phyloP scores from a whole-genome alignment of 2,329 filamentous ascomycete genomes.

The Colletotrichum lini region DNA sequence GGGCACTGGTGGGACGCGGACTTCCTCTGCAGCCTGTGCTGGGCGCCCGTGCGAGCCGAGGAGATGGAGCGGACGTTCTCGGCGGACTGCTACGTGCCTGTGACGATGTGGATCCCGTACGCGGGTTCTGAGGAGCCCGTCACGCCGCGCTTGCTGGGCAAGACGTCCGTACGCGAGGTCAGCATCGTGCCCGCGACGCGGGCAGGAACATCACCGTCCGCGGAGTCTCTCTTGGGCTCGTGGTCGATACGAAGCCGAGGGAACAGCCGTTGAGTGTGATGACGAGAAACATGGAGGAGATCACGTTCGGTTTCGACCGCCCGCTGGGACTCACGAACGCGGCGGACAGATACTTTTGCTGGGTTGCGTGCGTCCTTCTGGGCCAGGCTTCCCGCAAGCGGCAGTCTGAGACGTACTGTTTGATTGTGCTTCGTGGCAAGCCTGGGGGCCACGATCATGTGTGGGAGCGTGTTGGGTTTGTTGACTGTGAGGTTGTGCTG shows the following conservation, averaged over 20 bases:
- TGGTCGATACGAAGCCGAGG: neutral
- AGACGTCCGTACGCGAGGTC: neutral
- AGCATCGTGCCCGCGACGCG: neutral
- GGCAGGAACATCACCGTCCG: neutral
- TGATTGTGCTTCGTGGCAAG: neutral
- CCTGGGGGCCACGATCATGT: neutral
- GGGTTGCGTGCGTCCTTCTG: neutral
- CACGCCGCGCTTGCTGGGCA: neutral
- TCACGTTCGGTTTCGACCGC: slow-evolving; percentile 8
- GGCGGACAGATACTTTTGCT: slow-evolving; percentile 1
- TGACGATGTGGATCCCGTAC: slow-evolving; percentile 25
- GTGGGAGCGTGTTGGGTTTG: slow-evolving; percentile 12
- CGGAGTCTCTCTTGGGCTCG: neutral
- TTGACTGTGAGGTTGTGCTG: neutral
- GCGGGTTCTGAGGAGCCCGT: neutral
- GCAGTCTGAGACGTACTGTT: neutral
- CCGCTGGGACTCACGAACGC: neutral
- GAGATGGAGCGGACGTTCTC: neutral
- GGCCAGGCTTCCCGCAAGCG: neutral
- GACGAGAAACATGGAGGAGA: neutral
- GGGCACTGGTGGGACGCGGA: slow-evolving; percentile 10
- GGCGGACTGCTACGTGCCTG: neutral
- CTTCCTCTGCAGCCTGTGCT: slow-evolving; percentile 23
- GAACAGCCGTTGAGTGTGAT: neutral
- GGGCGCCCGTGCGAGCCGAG: neutral